Conservation (phyloP, 108 stramenopile genomes). For the Skeletonema potamos region DNA sequence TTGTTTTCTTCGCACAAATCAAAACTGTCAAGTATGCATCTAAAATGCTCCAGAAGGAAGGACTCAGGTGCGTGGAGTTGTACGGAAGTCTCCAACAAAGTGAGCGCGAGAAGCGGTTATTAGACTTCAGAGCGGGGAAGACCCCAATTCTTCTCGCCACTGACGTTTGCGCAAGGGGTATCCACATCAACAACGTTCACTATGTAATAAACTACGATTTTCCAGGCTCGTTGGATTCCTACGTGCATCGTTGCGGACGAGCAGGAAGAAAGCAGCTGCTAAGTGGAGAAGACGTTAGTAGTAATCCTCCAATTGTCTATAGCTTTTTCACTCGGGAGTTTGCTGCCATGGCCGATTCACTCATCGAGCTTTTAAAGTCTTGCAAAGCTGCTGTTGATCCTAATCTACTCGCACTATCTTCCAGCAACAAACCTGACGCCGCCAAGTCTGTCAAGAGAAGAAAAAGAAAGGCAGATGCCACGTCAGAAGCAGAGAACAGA, state of each 20-base stretch:
- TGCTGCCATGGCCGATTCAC: slow-evolving; percentile 61
- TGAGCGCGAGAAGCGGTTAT: slow-evolving; percentile 60
- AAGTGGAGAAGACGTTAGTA: slow-evolving; percentile 14
- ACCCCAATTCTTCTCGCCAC: slow-evolving; percentile 77
- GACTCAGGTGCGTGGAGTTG: slow-evolving; percentile 40
- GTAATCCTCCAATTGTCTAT: slow-evolving; percentile 48
- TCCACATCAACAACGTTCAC: slow-evolving; percentile 84
- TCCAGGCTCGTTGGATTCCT: slow-evolving; percentile 70
- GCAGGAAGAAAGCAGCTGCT: slow-evolving; percentile 60
- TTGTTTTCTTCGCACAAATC: slow-evolving; percentile 64
- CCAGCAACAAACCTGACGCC: neutral
- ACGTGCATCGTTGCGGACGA: slow-evolving; percentile 82
- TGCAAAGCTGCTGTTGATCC: slow-evolving; percentile 78
- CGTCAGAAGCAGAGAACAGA: slow-evolving; percentile 2
- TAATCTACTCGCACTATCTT: slow-evolving; percentile 58
- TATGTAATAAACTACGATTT: slow-evolving; percentile 74
- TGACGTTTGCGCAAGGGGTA: slow-evolving; percentile 80
- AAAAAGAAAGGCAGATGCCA: slow-evolving; percentile 6
- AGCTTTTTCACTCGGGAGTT: slow-evolving; percentile 81
- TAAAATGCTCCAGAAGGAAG: slow-evolving; percentile 62
- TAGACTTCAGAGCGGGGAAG: slow-evolving; percentile 51
- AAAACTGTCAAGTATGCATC: slow-evolving; percentile 63
- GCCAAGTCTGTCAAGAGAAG: slow-evolving; percentile 11
- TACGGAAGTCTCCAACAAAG: slow-evolving; percentile 76
- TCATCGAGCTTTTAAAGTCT: slow-evolving; percentile 51